A percentile compares a stretch with the other conserved stretches of the same genome.
These are phyloP conservation scores for Gossypium raimondii DNA, from an alignment of 345 rosid genomes.

Conservation along the genomic window DNA sequence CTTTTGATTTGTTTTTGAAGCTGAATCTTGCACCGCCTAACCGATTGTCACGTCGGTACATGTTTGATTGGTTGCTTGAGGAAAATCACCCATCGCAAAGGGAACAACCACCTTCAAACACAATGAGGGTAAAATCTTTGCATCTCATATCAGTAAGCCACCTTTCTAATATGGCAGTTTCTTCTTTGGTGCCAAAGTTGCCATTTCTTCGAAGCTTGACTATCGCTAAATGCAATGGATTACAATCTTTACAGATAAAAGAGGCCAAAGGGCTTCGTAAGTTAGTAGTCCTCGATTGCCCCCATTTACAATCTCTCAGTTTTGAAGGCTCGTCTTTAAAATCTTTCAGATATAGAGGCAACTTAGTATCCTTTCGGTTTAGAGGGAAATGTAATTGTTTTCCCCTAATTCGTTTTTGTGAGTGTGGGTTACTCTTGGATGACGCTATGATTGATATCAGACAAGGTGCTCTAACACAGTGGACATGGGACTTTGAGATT, in stretches of 20 bases:
- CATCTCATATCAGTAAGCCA: background rate
- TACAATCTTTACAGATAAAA: too few species aligned
- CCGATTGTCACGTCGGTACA: too few species aligned
- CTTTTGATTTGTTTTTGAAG: background rate
- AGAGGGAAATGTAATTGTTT: background rate
- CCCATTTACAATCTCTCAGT: too few species aligned
- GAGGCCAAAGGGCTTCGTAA: too few species aligned
- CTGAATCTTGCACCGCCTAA: too few species aligned
- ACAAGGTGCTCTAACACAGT: background rate
- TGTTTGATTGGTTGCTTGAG: too few species aligned
- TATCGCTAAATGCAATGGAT: too few species aligned
- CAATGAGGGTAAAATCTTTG: background rate
- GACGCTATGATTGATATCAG: background rate
- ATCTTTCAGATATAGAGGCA: background rate
- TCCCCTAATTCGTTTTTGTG: background rate
- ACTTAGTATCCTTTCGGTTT: background rate
- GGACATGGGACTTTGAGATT: background rate
- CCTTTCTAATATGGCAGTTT: background rate
- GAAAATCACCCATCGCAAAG: too few species aligned
- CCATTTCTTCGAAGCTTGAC: background rate
- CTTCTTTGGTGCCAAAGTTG: background rate
- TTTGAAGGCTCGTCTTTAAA: background rate
- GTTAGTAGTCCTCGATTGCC: too few species aligned
- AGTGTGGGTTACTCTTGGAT: background rate
- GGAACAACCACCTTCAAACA: background rate